Evolutionary conservation across 2,329 filamentous ascomycete species (phyloP).

Genomic region (Cladobotryum protrusum): DNA sequence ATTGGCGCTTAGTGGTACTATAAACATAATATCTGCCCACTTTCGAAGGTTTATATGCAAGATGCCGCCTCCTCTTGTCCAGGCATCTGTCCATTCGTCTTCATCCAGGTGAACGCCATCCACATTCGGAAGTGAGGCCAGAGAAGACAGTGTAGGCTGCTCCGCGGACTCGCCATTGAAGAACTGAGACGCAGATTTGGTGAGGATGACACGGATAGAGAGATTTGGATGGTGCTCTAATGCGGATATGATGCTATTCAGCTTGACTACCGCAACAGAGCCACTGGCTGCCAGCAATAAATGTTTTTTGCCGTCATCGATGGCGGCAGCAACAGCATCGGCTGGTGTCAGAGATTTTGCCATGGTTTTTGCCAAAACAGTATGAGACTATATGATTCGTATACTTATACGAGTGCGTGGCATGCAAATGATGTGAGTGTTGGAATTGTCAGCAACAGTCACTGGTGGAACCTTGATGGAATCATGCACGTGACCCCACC

Average conservation of each 20-base stretch:
- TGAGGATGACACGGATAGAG: slow-evolving; percentile 81
- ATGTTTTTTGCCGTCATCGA: slow-evolving; percentile 35
- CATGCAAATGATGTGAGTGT: no score
- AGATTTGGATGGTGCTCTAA: slow-evolving; percentile 50
- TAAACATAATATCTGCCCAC: slow-evolving; percentile 69
- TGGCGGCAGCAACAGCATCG: slow-evolving; percentile 25
- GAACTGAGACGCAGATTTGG: slow-evolving; percentile 66
- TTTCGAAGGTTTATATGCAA: slow-evolving; percentile 84
- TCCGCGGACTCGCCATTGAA: slow-evolving; percentile 69
- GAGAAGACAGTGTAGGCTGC: slow-evolving; percentile 60
- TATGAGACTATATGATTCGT: no score
- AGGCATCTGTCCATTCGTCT: slow-evolving; percentile 78
- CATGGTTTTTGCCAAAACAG: not conserved
- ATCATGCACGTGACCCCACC: no score
- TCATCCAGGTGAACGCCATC: slow-evolving; percentile 75
- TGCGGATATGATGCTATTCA: slow-evolving; percentile 58
- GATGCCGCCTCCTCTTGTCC: slow-evolving; percentile 72
- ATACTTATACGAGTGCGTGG: no score
- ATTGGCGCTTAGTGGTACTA: slow-evolving; percentile 80
- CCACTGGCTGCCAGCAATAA: slow-evolving; percentile 38
- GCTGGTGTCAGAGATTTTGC: slow-evolving; percentile 20
- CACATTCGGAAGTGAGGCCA: slow-evolving; percentile 61
- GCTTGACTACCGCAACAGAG: slow-evolving; percentile 83
- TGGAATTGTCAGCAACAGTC: no score
- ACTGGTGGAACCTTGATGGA: no score